Evolutionary conservation across 441 rosid genomes (phyloP).

Genomic region (Jatropha podagrica): DNA sequence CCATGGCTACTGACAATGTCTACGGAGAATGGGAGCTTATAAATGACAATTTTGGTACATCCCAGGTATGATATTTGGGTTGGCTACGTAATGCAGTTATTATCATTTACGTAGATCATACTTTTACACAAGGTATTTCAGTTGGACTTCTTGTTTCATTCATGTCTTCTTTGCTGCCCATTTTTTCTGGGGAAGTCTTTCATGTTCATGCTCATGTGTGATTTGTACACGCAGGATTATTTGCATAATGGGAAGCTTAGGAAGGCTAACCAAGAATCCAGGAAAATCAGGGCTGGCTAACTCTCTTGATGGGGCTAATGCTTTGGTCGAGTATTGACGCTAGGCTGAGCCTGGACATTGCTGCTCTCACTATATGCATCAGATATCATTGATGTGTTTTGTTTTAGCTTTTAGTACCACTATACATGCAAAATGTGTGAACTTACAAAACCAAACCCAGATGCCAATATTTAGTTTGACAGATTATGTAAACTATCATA

Average conservation of each 20-base stretch:
- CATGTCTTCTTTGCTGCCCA: constrained; percentile 18
- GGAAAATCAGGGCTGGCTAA: background rate
- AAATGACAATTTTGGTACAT: constrained; percentile 1
- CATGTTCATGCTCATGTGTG: constrained; percentile 1
- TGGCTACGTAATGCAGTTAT: constrained; percentile 20
- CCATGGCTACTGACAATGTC: constrained; percentile 19
- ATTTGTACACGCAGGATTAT: background rate
- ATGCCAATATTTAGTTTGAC: background rate
- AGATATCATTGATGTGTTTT: background rate
- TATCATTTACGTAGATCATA: constrained; percentile 19
- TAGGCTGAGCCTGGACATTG: background rate
- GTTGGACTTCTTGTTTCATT: constrained; percentile 17
- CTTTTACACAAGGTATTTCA: constrained; percentile 21
- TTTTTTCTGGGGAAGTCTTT: constrained; percentile 18
- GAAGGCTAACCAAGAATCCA: background rate
- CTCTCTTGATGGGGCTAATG: background rate
- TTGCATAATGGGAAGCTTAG: background rate
- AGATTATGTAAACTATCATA: background rate
- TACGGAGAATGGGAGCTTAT: constrained; percentile 20
- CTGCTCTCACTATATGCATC: background rate
- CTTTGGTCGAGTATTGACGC: background rate
- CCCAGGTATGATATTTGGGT: background rate
- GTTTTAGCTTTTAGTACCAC: background rate
- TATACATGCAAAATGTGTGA: constrained; percentile 11
- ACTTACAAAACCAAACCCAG: background rate